Base-by-base conservation (phyloP, 805 yeast species). In the Wickerhamomyces bovis region DNA sequence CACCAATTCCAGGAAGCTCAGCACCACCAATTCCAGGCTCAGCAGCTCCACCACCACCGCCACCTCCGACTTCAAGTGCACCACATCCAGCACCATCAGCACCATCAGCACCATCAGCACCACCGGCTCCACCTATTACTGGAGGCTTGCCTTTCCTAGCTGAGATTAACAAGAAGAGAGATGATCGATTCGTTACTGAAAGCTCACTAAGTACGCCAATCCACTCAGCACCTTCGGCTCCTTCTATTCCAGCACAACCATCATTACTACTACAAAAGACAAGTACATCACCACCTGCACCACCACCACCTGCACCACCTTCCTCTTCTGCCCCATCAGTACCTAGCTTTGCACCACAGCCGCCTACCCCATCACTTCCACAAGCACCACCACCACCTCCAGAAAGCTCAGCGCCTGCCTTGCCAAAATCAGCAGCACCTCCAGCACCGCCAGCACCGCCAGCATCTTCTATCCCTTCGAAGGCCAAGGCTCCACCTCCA, bases 111-210 rank as follows among this genome's bases (percentile, higher is more conserved):
- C 33, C 33, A 22, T 25, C 54, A 8, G 46, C 53, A 10, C 53
- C 58, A 20, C 26, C 53, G n/a, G 39, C 49, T 11, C 46, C 53
- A 9, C 30, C 53, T 10, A 23, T 45, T 46, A 51, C 58, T 18
- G 75, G 71, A 1, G 70, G 72, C 2, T 55, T 73, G 10, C 77
- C 80, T 2, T 75, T 76, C 55, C 60, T 76, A 13, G 71, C 75
- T 7, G 75, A 76, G 49, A 75, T 76, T 46, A 74, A 73, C 53
- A 68, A 69, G 20, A 73, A 71, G 53, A 64, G 80, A 49, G 73
- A 70, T 45, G 76, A 73, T 35, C 52, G 68, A 33, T 68, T 62
- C 56, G 78, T 73, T 16, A 70, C 71, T 3, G 72, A 67, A 6
- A 48, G 63, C n/a, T 52, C 66, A 4, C 48, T 61, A 10, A 49